phyloP scores from a whole-genome alignment of 176 grass and related monocot species.

The Oryza brachyantha region DNA sequence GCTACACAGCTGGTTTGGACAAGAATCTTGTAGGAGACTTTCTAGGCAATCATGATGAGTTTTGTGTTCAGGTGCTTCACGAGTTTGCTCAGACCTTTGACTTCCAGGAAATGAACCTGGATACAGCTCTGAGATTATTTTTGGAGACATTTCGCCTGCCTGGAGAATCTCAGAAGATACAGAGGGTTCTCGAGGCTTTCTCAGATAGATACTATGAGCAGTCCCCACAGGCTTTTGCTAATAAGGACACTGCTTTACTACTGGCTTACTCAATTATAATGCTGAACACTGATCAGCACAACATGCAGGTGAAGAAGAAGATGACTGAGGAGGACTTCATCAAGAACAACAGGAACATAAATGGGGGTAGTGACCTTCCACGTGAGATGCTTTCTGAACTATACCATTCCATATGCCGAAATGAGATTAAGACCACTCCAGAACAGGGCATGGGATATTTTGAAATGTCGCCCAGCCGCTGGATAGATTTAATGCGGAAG shows the following conservation, averaged over 20 bases:
- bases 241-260: constrained; percentile 92
- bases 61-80: constrained; percentile 98
- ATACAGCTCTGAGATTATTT: constrained; percentile 93
- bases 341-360: constrained; percentile 95
- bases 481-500: constrained; percentile 91
- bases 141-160: constrained; percentile 89
- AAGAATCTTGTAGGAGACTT: constrained; percentile 98
- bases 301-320: constrained; percentile 99
- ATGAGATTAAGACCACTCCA: constrained; percentile 90
- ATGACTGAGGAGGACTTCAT: constrained; percentile 99
- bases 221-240: constrained; percentile 73
- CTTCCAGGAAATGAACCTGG: constrained; percentile 85
- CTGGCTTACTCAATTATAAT: constrained; percentile 97
- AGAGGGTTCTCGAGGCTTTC: constrained; percentile 98
- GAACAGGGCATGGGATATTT: constrained; percentile 86
- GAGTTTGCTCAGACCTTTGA: constrained; percentile 97
- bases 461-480: constrained; percentile 96
- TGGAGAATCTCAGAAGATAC: constrained; percentile 98
- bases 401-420: constrained; percentile 82
- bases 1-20: constrained; percentile 90
- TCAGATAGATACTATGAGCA: constrained; percentile 98
- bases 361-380: constrained; percentile 89
- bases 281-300: constrained; percentile 99
- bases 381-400: constrained; percentile 86
- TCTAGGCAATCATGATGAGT: constrained; percentile 97